A percentile compares a stretch with the other conserved stretches of the same genome.
These are phyloP conservation scores for Yamadazyma pseudoaaseri DNA, from an alignment of 1,139 yeast genomes.

Conservation along the genomic window DNA sequence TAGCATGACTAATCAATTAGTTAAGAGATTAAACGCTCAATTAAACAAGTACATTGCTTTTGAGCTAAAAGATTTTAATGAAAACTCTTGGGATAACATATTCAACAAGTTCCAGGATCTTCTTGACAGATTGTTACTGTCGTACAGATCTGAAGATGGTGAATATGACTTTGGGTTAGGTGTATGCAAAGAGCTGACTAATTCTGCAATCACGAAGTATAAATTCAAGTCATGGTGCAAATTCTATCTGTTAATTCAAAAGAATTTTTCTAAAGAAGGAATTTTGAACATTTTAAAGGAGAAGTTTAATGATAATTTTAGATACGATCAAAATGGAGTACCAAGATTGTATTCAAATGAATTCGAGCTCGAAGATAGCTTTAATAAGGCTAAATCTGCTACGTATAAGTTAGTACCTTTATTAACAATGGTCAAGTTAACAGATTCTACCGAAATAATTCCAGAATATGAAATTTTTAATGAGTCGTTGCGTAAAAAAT, in stretches of 20 bases:
- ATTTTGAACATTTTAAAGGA: conserved; percentile 59
- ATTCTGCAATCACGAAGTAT: conserved; percentile 39
- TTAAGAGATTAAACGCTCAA: conserved; percentile 38
- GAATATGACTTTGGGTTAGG: conserved; percentile 67
- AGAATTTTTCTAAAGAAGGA: conserved; percentile 58
- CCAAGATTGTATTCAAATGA: conserved; percentile 82
- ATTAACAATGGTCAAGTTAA: conserved; percentile 54
- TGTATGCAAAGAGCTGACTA: conserved; percentile 42
- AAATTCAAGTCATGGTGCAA: conserved; percentile 62
- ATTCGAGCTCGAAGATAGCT: conserved; percentile 68
- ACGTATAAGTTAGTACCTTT: conserved; percentile 61
- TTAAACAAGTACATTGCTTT: conserved; percentile 41
- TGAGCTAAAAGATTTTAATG: conserved; percentile 44
- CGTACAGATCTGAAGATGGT: conserved; percentile 19
- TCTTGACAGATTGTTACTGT: conserved; percentile 22
- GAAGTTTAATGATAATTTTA: conserved; percentile 75
- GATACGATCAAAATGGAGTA: conserved; percentile 78
- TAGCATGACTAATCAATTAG: conserved; percentile 30
- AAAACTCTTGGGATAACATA: conserved; percentile 62
- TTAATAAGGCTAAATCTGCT: conserved; percentile 54
- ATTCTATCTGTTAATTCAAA: conserved; percentile 58
- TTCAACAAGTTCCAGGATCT: conserved; percentile 45
- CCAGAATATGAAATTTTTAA: conserved; percentile 54
- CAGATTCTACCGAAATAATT: conserved; percentile 52
- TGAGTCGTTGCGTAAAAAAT: conserved; percentile 20